Percentiles rank a stretch among this genome's conserved stretches.
Conservation (phyloP, 805 yeast species). For the Cyberlindnera maritima region DNA sequence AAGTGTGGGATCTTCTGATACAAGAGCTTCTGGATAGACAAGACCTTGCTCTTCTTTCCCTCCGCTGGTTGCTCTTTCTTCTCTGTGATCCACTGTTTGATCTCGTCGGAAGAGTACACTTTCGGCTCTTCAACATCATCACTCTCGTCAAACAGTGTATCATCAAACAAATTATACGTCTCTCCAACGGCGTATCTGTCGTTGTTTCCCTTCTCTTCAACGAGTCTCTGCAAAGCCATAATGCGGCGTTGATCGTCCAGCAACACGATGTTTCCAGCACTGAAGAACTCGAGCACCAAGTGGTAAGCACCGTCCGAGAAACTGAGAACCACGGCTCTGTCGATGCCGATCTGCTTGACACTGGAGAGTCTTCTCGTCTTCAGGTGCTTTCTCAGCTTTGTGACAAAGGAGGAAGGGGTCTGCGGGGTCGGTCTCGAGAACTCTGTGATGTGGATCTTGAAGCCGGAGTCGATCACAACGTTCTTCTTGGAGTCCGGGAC, state of each 20-base stretch:
- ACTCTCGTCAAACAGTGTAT: slow-evolving; percentile 38
- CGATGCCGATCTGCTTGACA: slow-evolving; percentile 72
- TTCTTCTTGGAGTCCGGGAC: slow-evolving; percentile 78
- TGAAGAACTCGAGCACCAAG: slow-evolving; percentile 85
- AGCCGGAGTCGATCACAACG: slow-evolving; percentile 82
- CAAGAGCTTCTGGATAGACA: slow-evolving; percentile 66
- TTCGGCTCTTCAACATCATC: slow-evolving; percentile 9
- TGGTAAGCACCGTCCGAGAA: slow-evolving; percentile 80
- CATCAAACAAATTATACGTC: slow-evolving; percentile 59
- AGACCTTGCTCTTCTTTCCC: slow-evolving; percentile 42
- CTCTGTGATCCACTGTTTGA: slow-evolving; percentile 29
- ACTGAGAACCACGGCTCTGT: slow-evolving; percentile 78
- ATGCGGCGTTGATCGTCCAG: slow-evolving; percentile 69
- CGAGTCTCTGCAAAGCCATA: slow-evolving; percentile 73
- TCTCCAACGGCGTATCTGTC: slow-evolving; percentile 74
- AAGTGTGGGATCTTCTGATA: slow-evolving; percentile 69
- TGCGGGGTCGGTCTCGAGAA: slow-evolving; percentile 79
- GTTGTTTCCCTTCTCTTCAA: slow-evolving; percentile 65
- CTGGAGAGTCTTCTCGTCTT: slow-evolving; percentile 74
- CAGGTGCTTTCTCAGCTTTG: slow-evolving; percentile 82
- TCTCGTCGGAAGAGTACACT: slow-evolving; percentile 12
- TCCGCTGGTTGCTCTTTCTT: slow-evolving; percentile 12
- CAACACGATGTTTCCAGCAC: slow-evolving; percentile 88
- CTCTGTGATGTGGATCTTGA: slow-evolving; percentile 72
- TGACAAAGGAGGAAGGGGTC: slow-evolving; percentile 80